Base-by-base conservation (phyloP, 192 early-diverging fungal genomes). In the Rhizophlyctis rosea region DNA sequence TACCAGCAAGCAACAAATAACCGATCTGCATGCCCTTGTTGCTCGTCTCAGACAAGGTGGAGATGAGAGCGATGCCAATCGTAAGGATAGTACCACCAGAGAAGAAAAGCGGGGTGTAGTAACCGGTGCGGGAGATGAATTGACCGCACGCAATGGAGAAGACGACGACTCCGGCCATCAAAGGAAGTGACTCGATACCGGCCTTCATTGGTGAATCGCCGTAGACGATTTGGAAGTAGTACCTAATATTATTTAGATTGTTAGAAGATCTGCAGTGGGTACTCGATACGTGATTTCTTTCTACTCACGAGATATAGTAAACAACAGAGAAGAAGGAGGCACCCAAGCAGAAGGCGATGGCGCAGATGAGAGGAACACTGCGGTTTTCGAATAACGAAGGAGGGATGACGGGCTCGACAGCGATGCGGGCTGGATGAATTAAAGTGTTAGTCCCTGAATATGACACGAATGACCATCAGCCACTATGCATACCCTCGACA, bases 151-250 rank as follows among this genome's bases (percentile, higher is more conserved):
- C 21, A 52, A 96, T 84, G 32, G 84, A 85, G 14, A 86, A 63
- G 11, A 91, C 24, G 29, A 92, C 86, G n/a, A 87, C 76, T 24
- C 88, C 87, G 5, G 87, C 53, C 13, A 93, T 81, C 49, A 89
- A 83, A 0, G 91, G 89, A 51, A 96, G 69, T 48, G 85, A 67
- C 44, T 87, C 76, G 16, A 92, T 55, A 39, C 94, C 94, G 2
- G 91, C 84, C 4, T 76, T 67, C 1, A 89, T 93, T 0, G 94
- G 87, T 18, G 73, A 61, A 32, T 87, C 83, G 33, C 82, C 87
- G 50, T 85, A 76, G 23, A 93, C 88, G 48, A 96, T 77, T 69
- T 93, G 86, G 70, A 94, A 92, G 71, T 87, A 94, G 36, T n/a
- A n/a, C n/a, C n/a, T n/a, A n/a, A n/a, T n/a, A n/a, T n/a, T n/a